Evolutionary conservation across 2,329 filamentous ascomycete species (phyloP).

Genomic region (Apiospora rasikravindrae): DNA sequence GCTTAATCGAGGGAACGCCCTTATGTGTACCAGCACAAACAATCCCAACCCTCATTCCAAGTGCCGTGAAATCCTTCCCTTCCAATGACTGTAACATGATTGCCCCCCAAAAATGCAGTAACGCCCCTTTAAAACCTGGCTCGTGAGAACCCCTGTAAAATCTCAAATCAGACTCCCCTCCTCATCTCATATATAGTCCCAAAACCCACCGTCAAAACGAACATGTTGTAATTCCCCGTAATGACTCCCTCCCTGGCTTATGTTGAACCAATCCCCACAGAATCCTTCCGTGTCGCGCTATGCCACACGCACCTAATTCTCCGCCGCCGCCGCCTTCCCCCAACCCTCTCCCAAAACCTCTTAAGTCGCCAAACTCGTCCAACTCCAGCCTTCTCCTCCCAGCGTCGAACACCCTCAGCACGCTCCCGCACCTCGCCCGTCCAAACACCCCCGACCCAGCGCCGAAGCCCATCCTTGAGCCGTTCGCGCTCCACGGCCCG

Average conservation of each 20-base stretch:
- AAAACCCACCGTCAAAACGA: not conserved
- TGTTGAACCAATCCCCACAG: not conserved
- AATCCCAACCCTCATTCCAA: not conserved
- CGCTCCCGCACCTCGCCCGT: constrained; percentile 55
- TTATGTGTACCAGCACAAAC: not conserved
- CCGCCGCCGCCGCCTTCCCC: constrained; percentile 26
- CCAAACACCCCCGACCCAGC: constrained; percentile 68
- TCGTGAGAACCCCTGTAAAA: not conserved
- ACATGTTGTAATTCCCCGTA: not conserved
- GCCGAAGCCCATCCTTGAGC: constrained; percentile 69
- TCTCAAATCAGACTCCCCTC: not conserved
- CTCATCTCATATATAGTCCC: not conserved
- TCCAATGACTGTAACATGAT: not conserved
- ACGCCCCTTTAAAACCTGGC: not conserved
- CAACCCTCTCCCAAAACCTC: constrained; percentile 70
- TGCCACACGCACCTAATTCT: not conserved
- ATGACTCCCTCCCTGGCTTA: not conserved
- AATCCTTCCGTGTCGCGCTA: not conserved
- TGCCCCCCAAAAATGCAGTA: not conserved
- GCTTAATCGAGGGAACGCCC: not conserved
- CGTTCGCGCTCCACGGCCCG: constrained; percentile 69
- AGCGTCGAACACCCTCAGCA: constrained; percentile 51
- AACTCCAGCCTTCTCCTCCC: constrained; percentile 57
- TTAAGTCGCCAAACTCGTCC: constrained; percentile 66
- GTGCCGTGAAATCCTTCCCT: not conserved